Percentiles rank a stretch among this genome's conserved stretches.
These are phyloP conservation scores for Purshia tridentata DNA, from an alignment of 306 rosid genomes.

Conservation along the genomic window DNA sequence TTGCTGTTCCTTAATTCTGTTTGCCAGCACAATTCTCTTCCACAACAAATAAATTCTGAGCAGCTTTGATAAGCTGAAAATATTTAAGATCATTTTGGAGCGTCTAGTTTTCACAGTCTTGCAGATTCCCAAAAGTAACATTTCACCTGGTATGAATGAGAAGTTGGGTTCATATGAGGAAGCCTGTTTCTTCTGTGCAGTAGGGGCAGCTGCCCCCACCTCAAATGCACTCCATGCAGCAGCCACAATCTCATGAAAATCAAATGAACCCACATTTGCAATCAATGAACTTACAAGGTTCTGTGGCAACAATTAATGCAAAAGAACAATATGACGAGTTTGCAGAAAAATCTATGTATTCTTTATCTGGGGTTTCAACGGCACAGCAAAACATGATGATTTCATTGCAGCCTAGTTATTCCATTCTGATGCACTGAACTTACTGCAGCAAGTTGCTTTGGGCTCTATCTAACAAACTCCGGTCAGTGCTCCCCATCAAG, in stretches of 20 bases:
- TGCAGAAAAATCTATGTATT: slow-evolving; percentile 66
- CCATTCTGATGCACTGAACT: slow-evolving; percentile 50
- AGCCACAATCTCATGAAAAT: slow-evolving; percentile 73
- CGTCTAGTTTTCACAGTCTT: no score
- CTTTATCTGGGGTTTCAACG: slow-evolving; percentile 51
- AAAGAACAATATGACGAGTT: slow-evolving; percentile 52
- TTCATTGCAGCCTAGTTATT: slow-evolving; percentile 61
- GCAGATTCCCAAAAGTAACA: slow-evolving; percentile 43
- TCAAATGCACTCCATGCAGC: slow-evolving; percentile 68
- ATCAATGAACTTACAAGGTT: slow-evolving; percentile 54
- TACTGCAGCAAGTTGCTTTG: slow-evolving; percentile 42
- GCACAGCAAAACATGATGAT: slow-evolving; percentile 62
- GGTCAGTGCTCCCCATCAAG: slow-evolving; percentile 60
- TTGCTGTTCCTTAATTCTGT: no score
- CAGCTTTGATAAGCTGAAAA: no score
- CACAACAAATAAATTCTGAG: no score
- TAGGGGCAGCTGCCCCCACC: slow-evolving; percentile 68
- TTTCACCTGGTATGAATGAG: slow-evolving; percentile 46
- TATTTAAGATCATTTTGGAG: no score
- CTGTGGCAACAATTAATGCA: slow-evolving; percentile 48
- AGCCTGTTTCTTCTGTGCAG: slow-evolving; percentile 43
- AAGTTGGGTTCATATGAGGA: slow-evolving; percentile 76
- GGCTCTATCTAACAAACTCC: slow-evolving; percentile 73
- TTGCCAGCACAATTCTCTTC: no score
- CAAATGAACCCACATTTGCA: slow-evolving; percentile 73